Evolutionary conservation across 331 rosid genomes (phyloP).

Genomic region (Dryas integrifolia): DNA sequence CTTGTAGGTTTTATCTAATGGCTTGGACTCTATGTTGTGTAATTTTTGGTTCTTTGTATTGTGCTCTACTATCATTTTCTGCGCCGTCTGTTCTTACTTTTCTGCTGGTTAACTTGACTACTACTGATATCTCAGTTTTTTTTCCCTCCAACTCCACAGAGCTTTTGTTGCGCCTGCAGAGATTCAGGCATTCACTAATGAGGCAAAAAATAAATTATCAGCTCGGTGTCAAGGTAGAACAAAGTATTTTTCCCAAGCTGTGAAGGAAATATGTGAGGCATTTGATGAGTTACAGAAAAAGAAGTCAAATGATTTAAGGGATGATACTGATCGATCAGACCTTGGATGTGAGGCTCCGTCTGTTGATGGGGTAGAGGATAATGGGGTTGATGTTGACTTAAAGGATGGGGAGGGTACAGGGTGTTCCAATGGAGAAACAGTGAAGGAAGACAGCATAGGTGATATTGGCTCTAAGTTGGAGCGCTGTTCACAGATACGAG

Average conservation of each 20-base stretch:
- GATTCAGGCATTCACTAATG: slow-evolving; percentile 76
- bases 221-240: slow-evolving; percentile 70
- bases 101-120: neutral
- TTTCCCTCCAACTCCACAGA: slow-evolving; percentile 50
- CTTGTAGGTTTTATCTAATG: no score
- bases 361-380: slow-evolving; percentile 48
- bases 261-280: slow-evolving; percentile 78
- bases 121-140: slow-evolving; percentile 19
- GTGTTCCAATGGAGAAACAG: slow-evolving; percentile 39
- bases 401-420: slow-evolving; percentile 46
- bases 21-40: no score
- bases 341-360: slow-evolving; percentile 64
- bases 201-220: slow-evolving; percentile 62
- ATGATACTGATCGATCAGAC: slow-evolving; percentile 57
- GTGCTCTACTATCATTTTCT: neutral
- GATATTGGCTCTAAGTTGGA: slow-evolving; percentile 54
- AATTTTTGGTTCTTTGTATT: neutral
- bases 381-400: slow-evolving; percentile 41
- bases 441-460: slow-evolving; percentile 26
- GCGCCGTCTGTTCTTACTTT: neutral
- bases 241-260: slow-evolving; percentile 77
- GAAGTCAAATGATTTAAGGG: slow-evolving; percentile 54
- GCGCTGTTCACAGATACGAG: slow-evolving; percentile 52
- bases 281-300: slow-evolving; percentile 75
- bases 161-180: slow-evolving; percentile 96